Evolutionary conservation across 257 asterid species (phyloP).

Genomic region (Solanum tarapatanum): DNA sequence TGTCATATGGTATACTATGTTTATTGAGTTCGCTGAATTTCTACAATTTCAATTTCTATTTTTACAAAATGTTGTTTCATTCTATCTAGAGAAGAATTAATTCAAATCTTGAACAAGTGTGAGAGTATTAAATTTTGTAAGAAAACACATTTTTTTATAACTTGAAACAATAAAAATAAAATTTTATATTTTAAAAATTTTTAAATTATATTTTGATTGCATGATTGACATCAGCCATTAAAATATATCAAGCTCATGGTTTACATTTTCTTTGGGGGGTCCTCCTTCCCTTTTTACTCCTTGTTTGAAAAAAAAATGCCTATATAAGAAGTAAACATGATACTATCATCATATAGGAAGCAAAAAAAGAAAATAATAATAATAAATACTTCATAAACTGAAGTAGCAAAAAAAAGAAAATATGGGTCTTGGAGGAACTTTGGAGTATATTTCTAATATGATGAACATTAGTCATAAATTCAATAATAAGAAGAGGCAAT

Average conservation of each 20-base stretch:
- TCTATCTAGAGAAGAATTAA: neutral
- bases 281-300: neutral
- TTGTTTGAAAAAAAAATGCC: neutral
- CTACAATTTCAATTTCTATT: neutral
- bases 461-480: constrained; percentile 32
- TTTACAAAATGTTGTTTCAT: neutral
- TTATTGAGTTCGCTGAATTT: too few relatives aligned
- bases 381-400: neutral
- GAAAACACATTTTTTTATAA: too few relatives aligned
- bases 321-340: neutral
- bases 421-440: constrained; percentile 70
- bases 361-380: neutral
- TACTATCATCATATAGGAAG: neutral
- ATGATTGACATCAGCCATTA: neutral
- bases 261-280: neutral
- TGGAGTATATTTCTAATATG: constrained; percentile 61
- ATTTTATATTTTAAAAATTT: too few relatives aligned
- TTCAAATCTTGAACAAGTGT: neutral
- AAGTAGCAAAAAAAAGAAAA: neutral
- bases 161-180: too few relatives aligned
- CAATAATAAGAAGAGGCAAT: constrained; percentile 56
- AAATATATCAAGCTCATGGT: neutral
- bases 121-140: neutral
- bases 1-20: too few relatives aligned
- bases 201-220: too few relatives aligned